Conservation (phyloP, 1,139 yeast genomes). For the Saccharomyces hybrid region DNA sequence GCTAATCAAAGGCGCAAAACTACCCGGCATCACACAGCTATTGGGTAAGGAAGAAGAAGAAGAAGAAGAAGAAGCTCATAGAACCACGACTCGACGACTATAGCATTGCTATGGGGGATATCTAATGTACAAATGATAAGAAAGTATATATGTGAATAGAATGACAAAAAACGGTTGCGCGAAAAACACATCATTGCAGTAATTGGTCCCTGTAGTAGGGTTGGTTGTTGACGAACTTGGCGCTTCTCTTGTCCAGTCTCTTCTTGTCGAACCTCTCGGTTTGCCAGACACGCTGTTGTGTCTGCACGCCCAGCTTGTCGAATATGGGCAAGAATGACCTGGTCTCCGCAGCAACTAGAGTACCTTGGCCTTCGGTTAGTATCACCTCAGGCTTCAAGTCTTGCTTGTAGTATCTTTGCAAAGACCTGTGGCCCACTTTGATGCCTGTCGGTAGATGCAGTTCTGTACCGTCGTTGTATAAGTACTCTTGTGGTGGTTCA, state of each 20-base stretch:
- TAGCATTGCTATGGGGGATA: not conserved
- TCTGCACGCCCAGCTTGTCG: constrained; percentile 48
- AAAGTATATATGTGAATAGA: not conserved
- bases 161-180: not conserved
- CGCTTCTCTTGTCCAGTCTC: constrained; percentile 66
- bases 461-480: constrained; percentile 65
- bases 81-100: not conserved
- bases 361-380: constrained; percentile 84
- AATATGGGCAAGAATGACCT: constrained; percentile 54
- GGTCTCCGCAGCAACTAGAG: constrained; percentile 87
- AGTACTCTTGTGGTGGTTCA: constrained; percentile 38
- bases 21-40: not conserved
- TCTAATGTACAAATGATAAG: not conserved
- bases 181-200: constrained; percentile 48
- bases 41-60: not conserved
- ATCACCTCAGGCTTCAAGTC: constrained; percentile 67
- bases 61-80: not conserved
- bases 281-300: constrained; percentile 72
- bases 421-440: constrained; percentile 82
- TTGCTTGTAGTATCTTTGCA: constrained; percentile 81
- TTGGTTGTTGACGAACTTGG: constrained; percentile 79
- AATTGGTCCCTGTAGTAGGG: constrained; percentile 87
- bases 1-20: not conserved
- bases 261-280: constrained; percentile 61
- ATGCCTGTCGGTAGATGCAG: constrained; percentile 81